Evolutionary conservation across 176 grass and related monocot species (phyloP), one percentile per base, ranked within the genome.

Genomic region (Luzula sylvatica): DNA sequence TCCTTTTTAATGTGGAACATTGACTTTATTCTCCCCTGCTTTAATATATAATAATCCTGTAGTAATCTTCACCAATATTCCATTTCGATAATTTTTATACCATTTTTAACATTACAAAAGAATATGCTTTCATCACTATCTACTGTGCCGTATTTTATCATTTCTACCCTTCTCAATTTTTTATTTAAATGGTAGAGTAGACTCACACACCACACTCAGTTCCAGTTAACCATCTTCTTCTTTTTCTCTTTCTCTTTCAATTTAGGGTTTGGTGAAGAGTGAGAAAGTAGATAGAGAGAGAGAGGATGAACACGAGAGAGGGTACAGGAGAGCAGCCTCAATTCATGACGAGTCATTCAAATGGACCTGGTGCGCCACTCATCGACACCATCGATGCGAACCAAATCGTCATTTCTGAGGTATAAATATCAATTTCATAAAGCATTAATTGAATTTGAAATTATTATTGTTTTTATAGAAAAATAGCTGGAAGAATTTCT

Each of bases 401-500:
- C 59, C 92, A 96, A 67, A 79, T 96, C 62, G 50, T 89, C 14
- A 85, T 96, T 48, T 75, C 77, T 25, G 92, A 86, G 92, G 92
- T 96, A 86, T 78, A n/a, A n/a, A n/a, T n/a, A n/a, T n/a, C n/a
- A n/a, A n/a, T n/a, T n/a, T n/a, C n/a, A n/a, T n/a, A n/a, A n/a
- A n/a, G n/a, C n/a, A n/a, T n/a, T n/a, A n/a, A n/a, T n/a, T n/a
- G n/a, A n/a, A n/a, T n/a, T n/a, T n/a, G n/a, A n/a, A n/a, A n/a
- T n/a, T n/a, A n/a, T n/a, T n/a, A n/a, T 52, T 7, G 26, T 54
- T 52, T 68, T 55, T 51, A 50, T 74, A 96, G 92, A 89, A 78
- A 67, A 86, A 28, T 55, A 86, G 81, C 49, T 96, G 92, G 92
- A 96, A 96, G 67, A 89, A 86, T 38, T 66, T 96, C 19, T 82